Evolutionary conservation across 306 rosid species (phyloP), one percentile per base, ranked within the genome.

Genomic region (Abrus pulchellus): DNA sequence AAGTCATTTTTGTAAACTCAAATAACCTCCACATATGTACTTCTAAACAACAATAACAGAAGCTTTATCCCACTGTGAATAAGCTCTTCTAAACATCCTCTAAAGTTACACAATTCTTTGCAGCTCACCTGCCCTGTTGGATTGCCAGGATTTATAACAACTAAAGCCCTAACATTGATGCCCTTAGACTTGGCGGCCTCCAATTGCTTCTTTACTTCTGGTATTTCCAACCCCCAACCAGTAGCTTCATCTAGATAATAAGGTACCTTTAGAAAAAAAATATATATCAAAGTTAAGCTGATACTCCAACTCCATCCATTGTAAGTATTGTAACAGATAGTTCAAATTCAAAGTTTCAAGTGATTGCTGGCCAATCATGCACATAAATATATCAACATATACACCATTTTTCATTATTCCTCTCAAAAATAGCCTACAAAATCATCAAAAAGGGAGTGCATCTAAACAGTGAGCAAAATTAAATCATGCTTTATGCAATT

Each of bases 61-160:
- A 20, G 20, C 20, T 0, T 20, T 20, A 20, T 20, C 20, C 20
- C 20, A 20, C 20, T 20, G 20, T 20, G 20, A 20, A 20, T 20
- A 40, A 40, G 27, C 32, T 38, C 33, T 65, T 65, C 5, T 1
- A 41, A 66, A 20, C 52, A 66, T 14, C 72, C 72, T n/a, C 7
- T 1, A 38, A 64, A 12, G 55, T 49, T 56, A 28, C 50, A 78
- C 76, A 30, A 48, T 57, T 74, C 61, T 9, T 74, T 40, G 43
- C 60, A 30, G 49, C 85, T 78, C 80, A 94, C 97, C 97, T 94
- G 98, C 72, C 98, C 99, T 0, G 99, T 95, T 62, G 99, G 99
- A 78, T 95, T 95, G 68, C 99, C 99, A 0, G 99, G 99, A 73
- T 95, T 95, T 76, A 95, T 95, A 70, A 95, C 99, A 65, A 85